These are phyloP conservation scores for Globisporangium orthogonon DNA, from an alignment of 352 stramenopile genomes.

Conservation along the genomic window DNA sequence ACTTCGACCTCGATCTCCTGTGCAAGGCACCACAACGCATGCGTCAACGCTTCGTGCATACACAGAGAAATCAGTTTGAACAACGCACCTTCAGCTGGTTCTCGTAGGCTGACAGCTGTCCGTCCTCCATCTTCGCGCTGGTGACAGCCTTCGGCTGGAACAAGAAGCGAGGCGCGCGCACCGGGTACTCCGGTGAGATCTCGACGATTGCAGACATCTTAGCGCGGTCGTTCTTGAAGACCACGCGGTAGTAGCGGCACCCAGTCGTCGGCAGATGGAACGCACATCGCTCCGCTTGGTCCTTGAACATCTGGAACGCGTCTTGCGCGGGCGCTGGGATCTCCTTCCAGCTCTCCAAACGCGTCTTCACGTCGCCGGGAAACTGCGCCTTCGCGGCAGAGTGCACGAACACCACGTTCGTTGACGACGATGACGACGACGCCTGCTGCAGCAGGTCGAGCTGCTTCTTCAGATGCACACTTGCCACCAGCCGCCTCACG, in stretches of 20 bases:
- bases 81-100: conserved; percentile 56
- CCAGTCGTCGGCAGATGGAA: conserved; percentile 25
- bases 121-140: conserved; percentile 21
- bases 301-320: conserved; percentile 38
- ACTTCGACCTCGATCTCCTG: conserved; percentile 78
- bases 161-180: conserved; percentile 52
- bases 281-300: conserved; percentile 14
- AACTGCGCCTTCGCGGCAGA: conserved; percentile 34
- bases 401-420: conserved; percentile 26
- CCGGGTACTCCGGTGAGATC: conserved; percentile 58
- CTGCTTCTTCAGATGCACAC: conserved; percentile 38
- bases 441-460: conserved; percentile 23
- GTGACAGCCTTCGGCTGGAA: conserved; percentile 36
- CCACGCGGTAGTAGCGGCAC: conserved; percentile 45
- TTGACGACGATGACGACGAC: neutral
- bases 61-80: neutral
- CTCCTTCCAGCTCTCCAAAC: conserved; percentile 46
- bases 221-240: conserved; percentile 36
- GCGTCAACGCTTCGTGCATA: conserved; percentile 2
- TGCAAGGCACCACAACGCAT: neutral
- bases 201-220: conserved; percentile 46
- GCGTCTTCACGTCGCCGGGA: conserved; percentile 35
- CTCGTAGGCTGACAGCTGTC: conserved; percentile 29
- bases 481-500: conserved; percentile 40
- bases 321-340: conserved; percentile 23